Conservation (phyloP, 2,329 filamentous ascomycete species). For the Leptographium procerum region DNA sequence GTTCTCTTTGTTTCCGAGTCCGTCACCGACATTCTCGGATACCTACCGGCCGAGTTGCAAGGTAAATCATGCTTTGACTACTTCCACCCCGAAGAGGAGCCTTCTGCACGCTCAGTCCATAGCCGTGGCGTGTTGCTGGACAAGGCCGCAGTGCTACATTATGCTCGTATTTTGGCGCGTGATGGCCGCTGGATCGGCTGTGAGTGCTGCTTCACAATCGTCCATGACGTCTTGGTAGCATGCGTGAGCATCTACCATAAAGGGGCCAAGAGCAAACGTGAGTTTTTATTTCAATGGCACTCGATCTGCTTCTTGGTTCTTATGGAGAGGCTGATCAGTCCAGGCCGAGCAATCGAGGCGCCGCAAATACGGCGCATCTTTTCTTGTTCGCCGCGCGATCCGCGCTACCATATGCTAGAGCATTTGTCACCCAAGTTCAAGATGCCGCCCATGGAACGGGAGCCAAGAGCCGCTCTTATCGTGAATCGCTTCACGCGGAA, state of each 20-base stretch:
- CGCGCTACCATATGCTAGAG: slow-evolving; percentile 81
- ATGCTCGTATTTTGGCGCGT: slow-evolving; percentile 59
- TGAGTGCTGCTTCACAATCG: slow-evolving; percentile 82
- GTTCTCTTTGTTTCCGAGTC: slow-evolving; percentile 79
- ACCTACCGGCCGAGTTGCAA: slow-evolving; percentile 62
- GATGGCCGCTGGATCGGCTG: slow-evolving; percentile 65
- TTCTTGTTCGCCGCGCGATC: slow-evolving; percentile 69
- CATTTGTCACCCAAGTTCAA: slow-evolving; percentile 74
- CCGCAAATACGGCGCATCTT: slow-evolving; percentile 70
- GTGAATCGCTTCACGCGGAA: slow-evolving; percentile 78
- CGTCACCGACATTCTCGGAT: slow-evolving; percentile 72
- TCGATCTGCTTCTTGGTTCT: neutral
- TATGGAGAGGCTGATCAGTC: slow-evolving; percentile 1
- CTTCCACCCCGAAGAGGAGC: slow-evolving; percentile 72
- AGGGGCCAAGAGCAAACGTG: slow-evolving; percentile 62
- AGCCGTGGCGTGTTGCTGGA: slow-evolving; percentile 64
- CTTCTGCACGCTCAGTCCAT: slow-evolving; percentile 62
- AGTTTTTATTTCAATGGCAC: slow-evolving; percentile 22
- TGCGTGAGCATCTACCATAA: slow-evolving; percentile 68
- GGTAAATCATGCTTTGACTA: slow-evolving; percentile 74
- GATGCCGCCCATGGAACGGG: slow-evolving; percentile 51
- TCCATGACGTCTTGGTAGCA: slow-evolving; percentile 78
- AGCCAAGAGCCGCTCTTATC: slow-evolving; percentile 74
- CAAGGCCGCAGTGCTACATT: slow-evolving; percentile 75
- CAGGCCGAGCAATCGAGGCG: slow-evolving; percentile 66